phyloP scores from a whole-genome alignment of 805 yeast genomes.

The Cyberlindnera euphorbiiphila region DNA sequence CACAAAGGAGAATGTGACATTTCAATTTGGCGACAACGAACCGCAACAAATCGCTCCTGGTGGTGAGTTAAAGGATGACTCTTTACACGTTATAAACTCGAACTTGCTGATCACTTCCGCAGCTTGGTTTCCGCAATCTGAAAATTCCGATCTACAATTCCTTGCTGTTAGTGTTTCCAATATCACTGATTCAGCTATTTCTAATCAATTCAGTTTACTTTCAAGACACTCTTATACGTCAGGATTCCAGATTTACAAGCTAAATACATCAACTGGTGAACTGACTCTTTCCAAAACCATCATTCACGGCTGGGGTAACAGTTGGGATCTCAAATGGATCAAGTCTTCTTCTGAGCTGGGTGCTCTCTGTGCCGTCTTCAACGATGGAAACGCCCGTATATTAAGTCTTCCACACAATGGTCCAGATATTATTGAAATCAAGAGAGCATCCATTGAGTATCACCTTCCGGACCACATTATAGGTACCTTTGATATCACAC shows the following conservation, averaged over 20 bases:
- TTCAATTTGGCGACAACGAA: constrained; percentile 21
- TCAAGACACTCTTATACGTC: constrained; percentile 32
- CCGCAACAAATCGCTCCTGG: constrained; percentile 14
- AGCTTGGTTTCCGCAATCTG: constrained; percentile 44
- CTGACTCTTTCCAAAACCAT: constrained; percentile 32
- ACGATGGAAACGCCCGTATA: constrained; percentile 55
- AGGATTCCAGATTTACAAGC: constrained; percentile 43
- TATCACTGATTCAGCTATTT: constrained; percentile 27
- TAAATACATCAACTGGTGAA: constrained; percentile 29
- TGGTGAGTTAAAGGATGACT: constrained; percentile 24
- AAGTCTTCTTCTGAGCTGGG: constrained; percentile 39
- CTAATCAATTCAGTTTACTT: constrained; percentile 27
- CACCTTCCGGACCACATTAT: constrained; percentile 32
- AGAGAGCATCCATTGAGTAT: constrained; percentile 27
- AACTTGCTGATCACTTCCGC: constrained; percentile 52
- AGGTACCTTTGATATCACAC: constrained; percentile 45
- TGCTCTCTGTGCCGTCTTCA: constrained; percentile 47
- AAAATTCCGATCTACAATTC: constrained; percentile 31
- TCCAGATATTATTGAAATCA: constrained; percentile 17
- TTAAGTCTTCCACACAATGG: constrained; percentile 33
- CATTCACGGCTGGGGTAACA: constrained; percentile 42
- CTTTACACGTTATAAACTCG: constrained; percentile 40
- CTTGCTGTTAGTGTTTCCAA: constrained; percentile 50
- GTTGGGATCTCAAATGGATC: constrained; percentile 38
- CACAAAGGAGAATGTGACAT: constrained; percentile 8